Percentiles rank a stretch among this genome's conserved stretches.
Conservation (phyloP, 2,329 filamentous ascomycete species). For the Aureobasidium leucospermi region DNA sequence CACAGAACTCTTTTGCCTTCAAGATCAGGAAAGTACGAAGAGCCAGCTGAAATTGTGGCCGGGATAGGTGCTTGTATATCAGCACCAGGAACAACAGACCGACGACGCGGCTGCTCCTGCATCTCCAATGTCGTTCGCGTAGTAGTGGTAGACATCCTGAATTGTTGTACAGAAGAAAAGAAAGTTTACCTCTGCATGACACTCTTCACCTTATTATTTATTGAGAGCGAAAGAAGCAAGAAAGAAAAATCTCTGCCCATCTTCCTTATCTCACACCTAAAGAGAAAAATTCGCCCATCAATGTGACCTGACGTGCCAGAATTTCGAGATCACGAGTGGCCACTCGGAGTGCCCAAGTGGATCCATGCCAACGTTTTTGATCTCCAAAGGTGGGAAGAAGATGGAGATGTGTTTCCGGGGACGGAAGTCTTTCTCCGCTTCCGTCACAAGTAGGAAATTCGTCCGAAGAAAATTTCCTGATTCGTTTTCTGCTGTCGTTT, state of each 20-base stretch:
- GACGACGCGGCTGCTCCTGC: background rate
- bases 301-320: background rate
- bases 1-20: background rate
- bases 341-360: background rate
- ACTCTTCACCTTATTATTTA: background rate
- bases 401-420: background rate
- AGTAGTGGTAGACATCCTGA: background rate
- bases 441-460: background rate
- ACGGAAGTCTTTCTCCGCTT: background rate
- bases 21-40: constrained; percentile 1
- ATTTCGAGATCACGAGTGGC: background rate
- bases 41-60: background rate
- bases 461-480: background rate
- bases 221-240: background rate
- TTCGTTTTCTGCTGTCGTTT: background rate
- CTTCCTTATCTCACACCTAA: background rate
- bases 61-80: background rate
- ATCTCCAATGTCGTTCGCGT: background rate
- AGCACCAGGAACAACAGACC: background rate
- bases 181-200: background rate
- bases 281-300: background rate
- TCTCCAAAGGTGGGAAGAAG: background rate
- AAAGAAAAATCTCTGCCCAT: background rate
- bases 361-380: background rate
- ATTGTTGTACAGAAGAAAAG: background rate